These are phyloP conservation scores for Symbiodinium natans DNA, from an alignment of 73 alveolate genomes.

Conservation along the genomic window DNA sequence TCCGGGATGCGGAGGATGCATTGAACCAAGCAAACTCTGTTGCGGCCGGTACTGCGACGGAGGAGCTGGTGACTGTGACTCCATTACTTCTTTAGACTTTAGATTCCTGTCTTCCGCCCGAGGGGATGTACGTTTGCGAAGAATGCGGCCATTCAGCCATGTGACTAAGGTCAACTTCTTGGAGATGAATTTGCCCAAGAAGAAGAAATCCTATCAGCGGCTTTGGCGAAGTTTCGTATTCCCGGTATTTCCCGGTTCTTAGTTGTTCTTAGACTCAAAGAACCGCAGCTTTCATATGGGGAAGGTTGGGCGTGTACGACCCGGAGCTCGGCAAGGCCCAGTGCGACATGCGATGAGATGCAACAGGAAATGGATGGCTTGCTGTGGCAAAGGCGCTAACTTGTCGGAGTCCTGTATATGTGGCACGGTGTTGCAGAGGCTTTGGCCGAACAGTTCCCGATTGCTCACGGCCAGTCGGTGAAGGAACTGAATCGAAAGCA, in stretches of 20 bases:
- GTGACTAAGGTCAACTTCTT: conserved; percentile 52
- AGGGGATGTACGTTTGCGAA: too few species aligned
- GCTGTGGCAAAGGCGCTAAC: not conserved
- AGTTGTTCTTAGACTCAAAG: too few species aligned
- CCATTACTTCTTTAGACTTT: too few species aligned
- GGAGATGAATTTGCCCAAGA: conserved; percentile 93
- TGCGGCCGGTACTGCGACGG: conserved; percentile 78
- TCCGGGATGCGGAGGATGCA: conserved; percentile 88
- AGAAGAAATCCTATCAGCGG: conserved; percentile 64
- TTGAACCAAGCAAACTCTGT: conserved; percentile 67
- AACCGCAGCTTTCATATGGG: too few species aligned
- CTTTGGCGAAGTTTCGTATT: too few species aligned
- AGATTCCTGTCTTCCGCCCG: too few species aligned
- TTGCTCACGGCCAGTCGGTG: conserved; percentile 91
- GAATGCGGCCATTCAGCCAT: too few species aligned
- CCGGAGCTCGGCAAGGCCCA: conserved; percentile 85
- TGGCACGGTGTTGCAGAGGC: not conserved
- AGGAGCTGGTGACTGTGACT: conserved; percentile 35
- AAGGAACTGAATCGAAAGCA: too few species aligned
- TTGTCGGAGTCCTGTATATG: not conserved
- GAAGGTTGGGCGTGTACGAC: conserved; percentile 86
- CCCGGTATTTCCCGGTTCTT: too few species aligned
- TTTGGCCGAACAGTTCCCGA: conserved; percentile 85
- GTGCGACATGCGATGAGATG: not conserved
- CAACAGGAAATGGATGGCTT: too few species aligned